These are phyloP conservation scores for Arthrinium phaeospermum DNA, from an alignment of 2,329 filamentous ascomycete genomes.

Conservation along the genomic window DNA sequence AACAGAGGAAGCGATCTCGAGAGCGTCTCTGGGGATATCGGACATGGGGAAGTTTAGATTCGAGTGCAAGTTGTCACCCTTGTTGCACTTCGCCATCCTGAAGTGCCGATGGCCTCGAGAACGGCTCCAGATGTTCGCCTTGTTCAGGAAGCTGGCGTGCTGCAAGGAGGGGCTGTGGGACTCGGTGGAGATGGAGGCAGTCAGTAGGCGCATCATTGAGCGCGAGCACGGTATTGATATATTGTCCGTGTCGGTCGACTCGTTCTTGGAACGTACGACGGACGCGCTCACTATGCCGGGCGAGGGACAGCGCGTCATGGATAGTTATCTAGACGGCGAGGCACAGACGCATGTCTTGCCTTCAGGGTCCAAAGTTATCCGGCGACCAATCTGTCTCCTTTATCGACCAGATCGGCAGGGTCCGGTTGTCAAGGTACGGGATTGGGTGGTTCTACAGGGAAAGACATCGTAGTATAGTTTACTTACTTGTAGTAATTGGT, in stretches of 20 bases:
- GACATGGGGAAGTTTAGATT: constrained; percentile 19
- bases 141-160: constrained; percentile 19
- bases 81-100: constrained; percentile 29
- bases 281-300: background rate
- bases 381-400: background rate
- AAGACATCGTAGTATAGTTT: no score
- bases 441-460: background rate
- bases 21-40: background rate
- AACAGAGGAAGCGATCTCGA: constrained; percentile 21
- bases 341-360: background rate
- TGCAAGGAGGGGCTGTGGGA: constrained; percentile 28
- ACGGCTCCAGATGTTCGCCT: constrained; percentile 23
- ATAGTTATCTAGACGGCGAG: background rate
- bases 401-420: background rate
- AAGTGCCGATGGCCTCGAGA: constrained; percentile 28
- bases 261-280: background rate
- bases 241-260: background rate
- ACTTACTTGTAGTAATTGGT: no score
- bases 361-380: background rate
- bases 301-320: background rate
- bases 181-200: constrained; percentile 21
- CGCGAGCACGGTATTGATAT: constrained; percentile 27
- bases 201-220: constrained; percentile 25
- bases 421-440: background rate
- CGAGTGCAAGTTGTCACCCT: constrained; percentile 25